Conservation (phyloP, 345 rosid genomes). For the Excoecaria cochinchinensis region DNA sequence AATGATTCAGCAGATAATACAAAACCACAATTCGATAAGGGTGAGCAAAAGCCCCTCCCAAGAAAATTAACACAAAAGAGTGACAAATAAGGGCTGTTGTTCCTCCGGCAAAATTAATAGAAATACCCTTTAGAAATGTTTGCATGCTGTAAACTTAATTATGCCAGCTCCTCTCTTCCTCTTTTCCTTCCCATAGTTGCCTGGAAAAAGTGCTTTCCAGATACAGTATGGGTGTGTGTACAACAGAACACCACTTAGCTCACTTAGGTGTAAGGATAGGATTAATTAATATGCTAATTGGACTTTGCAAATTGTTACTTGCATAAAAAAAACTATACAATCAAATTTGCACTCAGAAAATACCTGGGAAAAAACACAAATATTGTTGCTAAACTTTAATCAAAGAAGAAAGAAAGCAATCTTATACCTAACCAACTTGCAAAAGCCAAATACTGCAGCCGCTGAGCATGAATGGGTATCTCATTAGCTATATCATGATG, state of each 20-base stretch:
- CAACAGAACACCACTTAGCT: background rate
- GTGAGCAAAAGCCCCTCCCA: too few relatives aligned
- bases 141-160: too few relatives aligned
- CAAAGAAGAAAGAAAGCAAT: background rate
- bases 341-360: background rate
- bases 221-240: background rate
- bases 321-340: background rate
- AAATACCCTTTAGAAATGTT: too few relatives aligned
- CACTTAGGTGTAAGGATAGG: background rate
- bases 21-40: too few relatives aligned
- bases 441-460: conserved; percentile 92
- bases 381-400: background rate
- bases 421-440: conserved; percentile 96
- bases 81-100: too few relatives aligned
- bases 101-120: too few relatives aligned
- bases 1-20: too few relatives aligned
- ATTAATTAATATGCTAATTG: background rate
- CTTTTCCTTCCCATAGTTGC: background rate
- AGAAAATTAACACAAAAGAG: too few relatives aligned
- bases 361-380: background rate
- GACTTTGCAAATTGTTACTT: background rate
- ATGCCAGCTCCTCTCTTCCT: background rate
- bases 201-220: background rate
- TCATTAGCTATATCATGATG: conserved; percentile 97
- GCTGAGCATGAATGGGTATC: conserved; percentile 93